Base-by-base conservation (phyloP, 2,329 filamentous ascomycete genomes). In the Aspergillus brasiliensis region DNA sequence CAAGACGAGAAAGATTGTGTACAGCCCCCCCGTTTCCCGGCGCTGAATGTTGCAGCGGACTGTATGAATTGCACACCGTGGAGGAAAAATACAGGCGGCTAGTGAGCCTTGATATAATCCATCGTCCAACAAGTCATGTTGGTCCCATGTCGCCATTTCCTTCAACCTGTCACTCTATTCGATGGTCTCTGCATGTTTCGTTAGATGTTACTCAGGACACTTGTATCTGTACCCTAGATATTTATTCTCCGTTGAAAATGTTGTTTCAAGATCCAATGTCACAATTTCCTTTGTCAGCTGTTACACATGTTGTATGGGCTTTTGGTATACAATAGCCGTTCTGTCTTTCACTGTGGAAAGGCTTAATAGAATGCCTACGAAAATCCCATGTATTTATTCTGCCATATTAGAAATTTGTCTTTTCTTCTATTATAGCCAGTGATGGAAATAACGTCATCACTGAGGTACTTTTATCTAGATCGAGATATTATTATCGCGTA, bases 1-100 rank as follows among this genome's bases (percentile, higher is more conserved):
- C 79, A 99, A 99, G 90, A 90, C 92, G 72, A 89, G 95, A 76
- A 97, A 98, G 89, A 83, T 98, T 71, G 84, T 88, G 71, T 97
- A 96, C 82, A 90, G 88, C 77, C 91, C 92, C 65, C 92, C 92
- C 28, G 71, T 76, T 58, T 69, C 71, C 64, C 73, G 72, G 61
- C 74, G 73, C 64, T 75, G 67, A 73, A 71, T 64, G 60, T 63
- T 61, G 65, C 66, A 65, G 59, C 61, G 63, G 64, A 68, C 66
- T 65, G 62, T 70, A 68, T 73, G 65, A 69, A 64, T 67, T 67
- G 64, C 64, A 68, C 69, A 69, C 71, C 64, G 65, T 67, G 67
- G 70, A 64, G 69, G 67, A 61, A 56, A 52, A 44, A 44, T 62
- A 65, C 63, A 44, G 65, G 62, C 62, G 70, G 57, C 64, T 55